Percentiles rank a stretch among this genome's conserved stretches.
Evolutionary conservation across 1,284 basidiomycete species (phyloP).

Genomic region (Ceratorhiza oryzae-sativae): DNA sequence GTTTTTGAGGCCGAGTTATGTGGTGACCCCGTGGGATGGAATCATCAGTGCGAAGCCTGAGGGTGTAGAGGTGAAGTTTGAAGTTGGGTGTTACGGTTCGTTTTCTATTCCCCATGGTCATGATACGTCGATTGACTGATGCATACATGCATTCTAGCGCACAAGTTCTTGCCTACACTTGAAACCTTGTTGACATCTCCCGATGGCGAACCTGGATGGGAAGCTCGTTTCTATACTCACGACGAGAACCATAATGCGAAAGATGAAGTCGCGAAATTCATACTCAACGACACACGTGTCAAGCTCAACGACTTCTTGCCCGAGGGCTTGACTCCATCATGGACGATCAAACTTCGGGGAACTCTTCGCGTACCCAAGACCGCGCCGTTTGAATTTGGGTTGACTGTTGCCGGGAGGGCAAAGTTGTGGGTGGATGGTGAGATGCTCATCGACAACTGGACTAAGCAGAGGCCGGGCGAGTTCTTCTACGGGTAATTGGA

Average conservation of each 20-base stretch:
- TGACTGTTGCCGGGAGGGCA: conserved; percentile 50
- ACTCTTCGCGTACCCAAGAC: conserved; percentile 55
- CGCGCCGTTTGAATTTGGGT: conserved; percentile 51
- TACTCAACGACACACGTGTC: conserved; percentile 66
- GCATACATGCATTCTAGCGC: conserved; percentile 50
- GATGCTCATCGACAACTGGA: conserved; percentile 73
- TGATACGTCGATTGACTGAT: conserved; percentile 7
- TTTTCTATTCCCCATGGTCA: conserved; percentile 18
- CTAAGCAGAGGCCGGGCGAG: conserved; percentile 67
- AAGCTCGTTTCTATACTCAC: conserved; percentile 66
- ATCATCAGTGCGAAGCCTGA: conserved; percentile 58
- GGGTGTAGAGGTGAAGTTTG: conserved; percentile 58
- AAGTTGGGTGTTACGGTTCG: conserved; percentile 67
- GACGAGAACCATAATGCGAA: conserved; percentile 57
- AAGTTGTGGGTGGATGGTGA: conserved; percentile 70
- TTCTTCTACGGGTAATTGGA: conserved; percentile 67
- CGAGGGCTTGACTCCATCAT: conserved; percentile 57
- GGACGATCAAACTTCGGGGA: conserved; percentile 62
- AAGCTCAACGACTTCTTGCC: conserved; percentile 72
- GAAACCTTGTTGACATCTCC: conserved; percentile 62
- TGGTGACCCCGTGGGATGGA: conserved; percentile 65
- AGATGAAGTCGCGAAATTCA: conserved; percentile 56
- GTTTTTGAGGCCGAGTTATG: conserved; percentile 57
- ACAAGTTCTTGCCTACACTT: conserved; percentile 68
- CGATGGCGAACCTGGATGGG: conserved; percentile 64